Evolutionary conservation across 345 rosid genomes (phyloP).

Genomic region (Moringa oleifera): DNA sequence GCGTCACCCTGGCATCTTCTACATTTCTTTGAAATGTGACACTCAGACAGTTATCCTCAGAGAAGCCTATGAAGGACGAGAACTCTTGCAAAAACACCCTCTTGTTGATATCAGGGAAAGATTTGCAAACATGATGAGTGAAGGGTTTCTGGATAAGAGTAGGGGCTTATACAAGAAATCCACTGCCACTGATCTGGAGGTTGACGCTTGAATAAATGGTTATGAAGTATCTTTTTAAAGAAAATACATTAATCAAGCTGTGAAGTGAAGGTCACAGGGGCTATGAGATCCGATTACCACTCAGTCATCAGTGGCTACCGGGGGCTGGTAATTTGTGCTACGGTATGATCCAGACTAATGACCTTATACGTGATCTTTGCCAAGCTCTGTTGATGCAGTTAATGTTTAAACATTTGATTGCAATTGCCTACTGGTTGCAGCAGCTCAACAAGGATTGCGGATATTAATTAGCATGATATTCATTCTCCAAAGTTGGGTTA

Average conservation of each 20-base stretch:
- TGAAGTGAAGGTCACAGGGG: constrained; percentile 4
- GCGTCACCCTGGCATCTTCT: constrained; percentile 83
- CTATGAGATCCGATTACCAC: constrained; percentile 21
- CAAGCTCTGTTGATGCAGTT: neutral
- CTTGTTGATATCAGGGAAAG: constrained; percentile 44
- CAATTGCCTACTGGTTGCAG: no score
- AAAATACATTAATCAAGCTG: no score
- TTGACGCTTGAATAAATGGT: neutral
- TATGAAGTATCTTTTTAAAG: no score
- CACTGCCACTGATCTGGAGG: constrained; percentile 5
- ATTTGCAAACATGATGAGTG: constrained; percentile 43
- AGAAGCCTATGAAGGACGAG: constrained; percentile 57
- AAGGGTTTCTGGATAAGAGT: constrained; percentile 65
- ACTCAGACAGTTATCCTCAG: constrained; percentile 75
- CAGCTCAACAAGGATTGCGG: no score
- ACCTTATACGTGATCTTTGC: constrained; percentile 9
- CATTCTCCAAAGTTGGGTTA: no score
- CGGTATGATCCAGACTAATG: constrained; percentile 31
- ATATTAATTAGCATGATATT: no score
- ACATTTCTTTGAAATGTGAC: constrained; percentile 56
- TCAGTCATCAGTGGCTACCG: no score
- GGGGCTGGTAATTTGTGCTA: constrained; percentile 24
- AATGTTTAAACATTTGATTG: no score
- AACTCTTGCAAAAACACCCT: constrained; percentile 53
- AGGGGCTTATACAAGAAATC: constrained; percentile 43